Evolutionary conservation across 352 stramenopile species (phyloP).

Genomic region (Thalassiosira oceanica): DNA sequence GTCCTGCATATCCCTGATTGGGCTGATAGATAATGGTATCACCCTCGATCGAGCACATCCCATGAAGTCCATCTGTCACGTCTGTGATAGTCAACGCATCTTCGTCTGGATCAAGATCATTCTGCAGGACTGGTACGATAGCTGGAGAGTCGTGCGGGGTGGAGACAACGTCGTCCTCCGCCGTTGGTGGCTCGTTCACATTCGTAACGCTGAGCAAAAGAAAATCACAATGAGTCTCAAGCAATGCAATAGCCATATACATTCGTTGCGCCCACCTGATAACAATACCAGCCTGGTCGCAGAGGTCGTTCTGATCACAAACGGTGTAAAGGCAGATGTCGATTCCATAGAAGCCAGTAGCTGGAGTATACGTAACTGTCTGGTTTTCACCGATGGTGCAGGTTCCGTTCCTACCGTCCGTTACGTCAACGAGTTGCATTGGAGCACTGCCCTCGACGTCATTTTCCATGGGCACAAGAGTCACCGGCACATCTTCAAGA

Average conservation of each 20-base stretch:
- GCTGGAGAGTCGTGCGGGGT: slow-evolving; percentile 5
- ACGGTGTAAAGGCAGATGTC: slow-evolving; percentile 12
- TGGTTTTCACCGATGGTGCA: slow-evolving; percentile 5
- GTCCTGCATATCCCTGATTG: slow-evolving; percentile 10
- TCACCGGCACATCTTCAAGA: slow-evolving; percentile 3
- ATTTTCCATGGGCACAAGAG: slow-evolving; percentile 9
- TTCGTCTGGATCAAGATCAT: slow-evolving; percentile 2
- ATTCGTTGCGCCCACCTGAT: neutral
- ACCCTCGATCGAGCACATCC: slow-evolving; percentile 6
- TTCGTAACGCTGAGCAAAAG: too few relatives aligned
- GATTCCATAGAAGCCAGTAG: slow-evolving; percentile 1
- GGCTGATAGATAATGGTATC: slow-evolving; percentile 17
- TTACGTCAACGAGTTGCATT: neutral
- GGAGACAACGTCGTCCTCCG: slow-evolving; percentile 7
- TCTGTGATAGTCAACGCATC: slow-evolving; percentile 1
- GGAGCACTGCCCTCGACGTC: slow-evolving; percentile 5
- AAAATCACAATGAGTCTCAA: too few relatives aligned
- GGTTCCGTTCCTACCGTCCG: slow-evolving; percentile 1
- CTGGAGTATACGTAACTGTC: slow-evolving; percentile 9
- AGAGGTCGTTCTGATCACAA: slow-evolving; percentile 9
- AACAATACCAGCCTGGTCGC: slow-evolving; percentile 8
- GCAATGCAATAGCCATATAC: too few relatives aligned
- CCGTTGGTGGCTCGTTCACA: slow-evolving; percentile 4
- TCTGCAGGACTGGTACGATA: slow-evolving; percentile 1
- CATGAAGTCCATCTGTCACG: slow-evolving; percentile 6